Evolutionary conservation across 306 rosid species (phyloP).

Genomic region (Dryas drummondii): DNA sequence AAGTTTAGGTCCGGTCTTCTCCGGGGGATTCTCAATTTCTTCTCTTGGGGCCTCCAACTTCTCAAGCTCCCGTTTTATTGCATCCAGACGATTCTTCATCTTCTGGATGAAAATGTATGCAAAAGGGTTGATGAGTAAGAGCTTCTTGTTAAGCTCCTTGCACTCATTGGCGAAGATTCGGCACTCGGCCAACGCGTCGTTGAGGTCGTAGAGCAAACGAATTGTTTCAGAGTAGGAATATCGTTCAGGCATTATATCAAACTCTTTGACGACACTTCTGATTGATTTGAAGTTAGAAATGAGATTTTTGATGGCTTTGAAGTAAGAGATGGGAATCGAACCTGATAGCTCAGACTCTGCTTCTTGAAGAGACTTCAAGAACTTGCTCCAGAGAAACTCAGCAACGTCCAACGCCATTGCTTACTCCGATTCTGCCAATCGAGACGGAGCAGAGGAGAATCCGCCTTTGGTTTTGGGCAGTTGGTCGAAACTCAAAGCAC

Average conservation of each 20-base stretch:
- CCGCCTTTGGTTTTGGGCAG: too few relatives aligned
- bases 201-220: not conserved
- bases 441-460: too few relatives aligned
- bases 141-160: not conserved
- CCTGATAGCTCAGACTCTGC: not conserved
- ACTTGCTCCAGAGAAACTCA: not conserved
- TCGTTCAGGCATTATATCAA: not conserved
- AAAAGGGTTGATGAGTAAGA: not conserved
- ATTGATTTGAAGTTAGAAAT: not conserved
- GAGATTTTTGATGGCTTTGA: not conserved
- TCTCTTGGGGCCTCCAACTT: not conserved
- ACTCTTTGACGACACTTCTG: not conserved
- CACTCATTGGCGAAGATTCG: not conserved
- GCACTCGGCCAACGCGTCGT: slow-evolving; percentile 16
- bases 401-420: slow-evolving; percentile 11
- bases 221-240: not conserved
- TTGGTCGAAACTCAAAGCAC: too few relatives aligned
- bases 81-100: not conserved
- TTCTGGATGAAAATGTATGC: not conserved
- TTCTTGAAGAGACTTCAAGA: not conserved
- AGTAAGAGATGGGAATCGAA: not conserved
- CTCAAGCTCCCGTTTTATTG: not conserved
- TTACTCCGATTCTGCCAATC: too few relatives aligned
- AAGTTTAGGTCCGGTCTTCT: not conserved
- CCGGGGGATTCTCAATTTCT: not conserved